Evolutionary conservation across 768 basidiomycete genomes (phyloP).

Genomic region (Pleurotus pulmonarius): DNA sequence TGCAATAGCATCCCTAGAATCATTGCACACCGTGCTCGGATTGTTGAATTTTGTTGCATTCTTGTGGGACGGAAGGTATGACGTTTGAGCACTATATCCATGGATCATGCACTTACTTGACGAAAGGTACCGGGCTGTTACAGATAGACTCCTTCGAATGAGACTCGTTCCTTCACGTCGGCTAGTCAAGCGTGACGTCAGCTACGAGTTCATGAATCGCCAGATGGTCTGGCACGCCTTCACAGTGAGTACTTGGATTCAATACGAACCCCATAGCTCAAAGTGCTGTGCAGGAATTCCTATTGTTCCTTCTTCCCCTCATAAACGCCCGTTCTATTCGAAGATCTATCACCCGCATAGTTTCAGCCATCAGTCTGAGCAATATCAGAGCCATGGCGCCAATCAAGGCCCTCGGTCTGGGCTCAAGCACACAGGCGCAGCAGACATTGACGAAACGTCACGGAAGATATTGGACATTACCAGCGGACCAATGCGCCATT

Average conservation of each 20-base stretch:
- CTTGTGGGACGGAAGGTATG: constrained; percentile 79
- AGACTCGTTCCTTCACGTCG: constrained; percentile 67
- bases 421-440: not conserved
- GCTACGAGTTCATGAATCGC: constrained; percentile 98
- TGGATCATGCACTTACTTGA: not conserved
- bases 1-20: constrained; percentile 61
- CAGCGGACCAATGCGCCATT: constrained; percentile 81
- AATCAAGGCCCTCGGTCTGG: constrained; percentile 10
- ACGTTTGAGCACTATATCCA: constrained; percentile 20
- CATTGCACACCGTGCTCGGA: constrained; percentile 55
- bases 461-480: constrained; percentile 70
- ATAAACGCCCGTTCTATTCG: constrained; percentile 66
- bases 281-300: constrained; percentile 72
- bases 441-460: constrained; percentile 16
- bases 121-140: constrained; percentile 77
- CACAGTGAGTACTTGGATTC: constrained; percentile 58
- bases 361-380: constrained; percentile 24
- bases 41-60: constrained; percentile 81
- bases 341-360: constrained; percentile 44
- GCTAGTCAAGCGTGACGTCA: constrained; percentile 77
- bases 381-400: constrained; percentile 27
- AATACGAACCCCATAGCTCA: not conserved
- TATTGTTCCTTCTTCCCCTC: constrained; percentile 87
- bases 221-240: constrained; percentile 99
- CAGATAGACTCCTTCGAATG: constrained; percentile 76